These are phyloP conservation scores for Penicillium argentinense DNA, from an alignment of 495 filamentous ascomycete species.

Conservation along the genomic window DNA sequence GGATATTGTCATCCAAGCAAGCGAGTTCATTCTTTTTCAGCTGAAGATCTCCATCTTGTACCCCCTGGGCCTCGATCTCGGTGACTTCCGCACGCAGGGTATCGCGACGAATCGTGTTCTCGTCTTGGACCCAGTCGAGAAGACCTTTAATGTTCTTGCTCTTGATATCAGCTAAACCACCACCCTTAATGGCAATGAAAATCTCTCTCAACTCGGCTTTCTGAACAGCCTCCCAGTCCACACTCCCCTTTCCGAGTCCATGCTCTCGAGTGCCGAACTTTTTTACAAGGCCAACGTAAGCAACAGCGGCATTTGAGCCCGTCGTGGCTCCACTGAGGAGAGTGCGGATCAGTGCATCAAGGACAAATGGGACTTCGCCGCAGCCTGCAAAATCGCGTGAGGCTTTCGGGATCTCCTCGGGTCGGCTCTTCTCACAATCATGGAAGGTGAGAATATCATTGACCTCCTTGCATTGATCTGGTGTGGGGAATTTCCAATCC, in stretches of 20 bases:
- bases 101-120: conserved; percentile 56
- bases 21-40: conserved; percentile 46
- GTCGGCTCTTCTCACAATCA: conserved; percentile 66
- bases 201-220: conserved; percentile 61
- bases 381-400: conserved; percentile 83
- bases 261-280: conserved; percentile 64
- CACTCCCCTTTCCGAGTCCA: conserved; percentile 70
- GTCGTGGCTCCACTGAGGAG: conserved; percentile 75
- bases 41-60: conserved; percentile 12
- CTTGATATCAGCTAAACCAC: conserved; percentile 68
- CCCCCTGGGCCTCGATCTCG: too few species aligned
- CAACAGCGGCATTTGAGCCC: conserved; percentile 61
- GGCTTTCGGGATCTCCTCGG: conserved; percentile 68
- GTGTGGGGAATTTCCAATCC: conserved; percentile 63
- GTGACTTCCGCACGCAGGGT: too few species aligned
- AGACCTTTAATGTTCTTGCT: conserved; percentile 77
- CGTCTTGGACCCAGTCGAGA: conserved; percentile 74
- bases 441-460: conserved; percentile 61
- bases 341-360: conserved; percentile 86
- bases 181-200: conserved; percentile 68
- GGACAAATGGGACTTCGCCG: conserved; percentile 87
- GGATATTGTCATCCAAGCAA: conserved; percentile 53
- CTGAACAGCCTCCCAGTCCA: conserved; percentile 85
- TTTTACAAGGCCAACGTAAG: conserved; percentile 69
- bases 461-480: conserved; percentile 74